Evolutionary conservation across 805 yeast genomes (phyloP).

Genomic region (Candida sithepensis): DNA sequence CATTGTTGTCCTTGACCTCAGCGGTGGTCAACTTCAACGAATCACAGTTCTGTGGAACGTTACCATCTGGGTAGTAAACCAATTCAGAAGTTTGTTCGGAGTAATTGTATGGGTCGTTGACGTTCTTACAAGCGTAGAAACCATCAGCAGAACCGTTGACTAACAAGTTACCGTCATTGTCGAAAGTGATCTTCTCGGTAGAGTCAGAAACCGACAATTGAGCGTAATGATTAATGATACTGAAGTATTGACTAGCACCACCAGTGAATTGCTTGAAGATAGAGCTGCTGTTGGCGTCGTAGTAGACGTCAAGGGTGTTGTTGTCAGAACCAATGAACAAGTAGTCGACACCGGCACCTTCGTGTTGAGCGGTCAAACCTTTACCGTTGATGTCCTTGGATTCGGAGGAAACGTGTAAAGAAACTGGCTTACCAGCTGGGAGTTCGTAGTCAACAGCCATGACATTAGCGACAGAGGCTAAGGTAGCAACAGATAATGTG

Average conservation of each 20-base stretch:
- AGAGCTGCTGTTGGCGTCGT: neutral
- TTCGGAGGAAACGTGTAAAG: constrained; percentile 23
- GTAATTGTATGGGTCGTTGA: constrained; percentile 39
- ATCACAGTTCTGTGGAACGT: constrained; percentile 1
- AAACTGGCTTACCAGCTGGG: constrained; percentile 6
- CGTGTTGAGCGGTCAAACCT: constrained; percentile 34
- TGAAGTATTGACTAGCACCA: neutral
- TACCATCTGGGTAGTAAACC: constrained; percentile 21
- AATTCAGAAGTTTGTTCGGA: constrained; percentile 28
- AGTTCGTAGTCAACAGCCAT: neutral
- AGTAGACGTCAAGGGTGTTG: constrained; percentile 13
- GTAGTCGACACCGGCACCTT: constrained; percentile 46
- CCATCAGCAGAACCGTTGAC: constrained; percentile 28
- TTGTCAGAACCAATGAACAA: constrained; percentile 29
- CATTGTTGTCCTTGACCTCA: neutral
- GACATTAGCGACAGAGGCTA: neutral
- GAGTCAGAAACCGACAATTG: constrained; percentile 3
- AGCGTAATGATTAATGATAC: constrained; percentile 17
- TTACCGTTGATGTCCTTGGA: constrained; percentile 25
- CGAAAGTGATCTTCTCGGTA: constrained; percentile 5
- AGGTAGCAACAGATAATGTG: constrained; percentile 6
- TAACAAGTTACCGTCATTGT: constrained; percentile 19
- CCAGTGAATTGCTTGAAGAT: neutral
- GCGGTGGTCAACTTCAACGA: neutral
- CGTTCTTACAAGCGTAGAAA: constrained; percentile 39